Evolutionary conservation across 2,329 filamentous ascomycete species (phyloP), one percentile per base, ranked within the genome.

Genomic region (Truncatella angustata): DNA sequence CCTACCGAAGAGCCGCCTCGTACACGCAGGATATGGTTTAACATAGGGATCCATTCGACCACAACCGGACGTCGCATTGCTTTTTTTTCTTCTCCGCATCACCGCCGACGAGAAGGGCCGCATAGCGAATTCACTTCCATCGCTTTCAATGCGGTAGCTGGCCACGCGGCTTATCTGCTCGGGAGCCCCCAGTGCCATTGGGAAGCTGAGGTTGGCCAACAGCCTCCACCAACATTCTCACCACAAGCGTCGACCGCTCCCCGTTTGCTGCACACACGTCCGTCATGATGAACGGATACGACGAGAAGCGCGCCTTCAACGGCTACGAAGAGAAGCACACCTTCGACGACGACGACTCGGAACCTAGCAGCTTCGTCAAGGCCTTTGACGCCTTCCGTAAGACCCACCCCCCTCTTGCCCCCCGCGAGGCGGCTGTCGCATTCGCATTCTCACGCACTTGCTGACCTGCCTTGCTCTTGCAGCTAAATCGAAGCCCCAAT

Each of bases 311-410:
- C 61, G 78, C 78, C 60, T 80, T 92, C 61, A 81, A 91, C 65
- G 88, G 87, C 64, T 92, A 87, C 74, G 40, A 43, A 20, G 80
- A 87, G 65, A 72, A 74, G 57, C 79, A 82, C 61, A 78, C 78
- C 60, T 80, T 92, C 61, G 81, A 91, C 65, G n/a, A n/a, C n/a
- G 91, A 96, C 63, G 87, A 88, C 65, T 86, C 90, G 62, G 86
- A 87, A 67, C 78, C 77, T 52, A 79, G 82, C 51, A 78, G 73
- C 69, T 81, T 87, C 53, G 84, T 96, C 64, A 87, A 86, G 71
- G 91, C 93, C 54, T 99, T 99, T 72, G 94, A 99, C 77, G 93
- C 92, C 59, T 99, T 99, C 70, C 93, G 91, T 96, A 82, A 67
- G 89, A 62, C 40, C 24, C 39, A 48, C 26, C n/a, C 14, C 5